Evolutionary conservation across 106 monocot species (phyloP).

Genomic region (Apostasia shenzhenica): DNA sequence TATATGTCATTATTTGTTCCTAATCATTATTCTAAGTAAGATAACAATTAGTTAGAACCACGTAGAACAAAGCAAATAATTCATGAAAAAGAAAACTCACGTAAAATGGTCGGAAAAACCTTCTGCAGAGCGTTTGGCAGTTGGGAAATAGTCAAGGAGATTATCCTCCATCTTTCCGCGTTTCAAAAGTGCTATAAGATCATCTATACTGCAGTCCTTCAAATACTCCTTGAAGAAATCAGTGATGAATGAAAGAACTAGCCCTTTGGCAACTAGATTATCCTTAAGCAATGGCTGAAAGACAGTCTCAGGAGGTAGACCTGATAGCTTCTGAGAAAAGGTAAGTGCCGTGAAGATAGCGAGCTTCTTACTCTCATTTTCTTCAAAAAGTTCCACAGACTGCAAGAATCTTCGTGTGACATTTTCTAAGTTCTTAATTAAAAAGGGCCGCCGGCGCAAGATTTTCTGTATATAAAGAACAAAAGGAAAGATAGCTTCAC

Average conservation of each 20-base stretch:
- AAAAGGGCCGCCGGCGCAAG: constrained; percentile 79
- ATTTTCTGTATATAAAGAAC: constrained; percentile 95
- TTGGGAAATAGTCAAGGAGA: constrained; percentile 82
- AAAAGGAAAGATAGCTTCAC: constrained; percentile 80
- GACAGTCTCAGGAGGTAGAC: constrained; percentile 90
- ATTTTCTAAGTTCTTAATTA: constrained; percentile 98
- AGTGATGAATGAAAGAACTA: constrained; percentile 91
- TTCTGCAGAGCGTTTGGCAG: constrained; percentile 67
- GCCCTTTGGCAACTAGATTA: constrained; percentile 90
- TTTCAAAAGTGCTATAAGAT: constrained; percentile 84
- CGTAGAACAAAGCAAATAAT: too few species aligned
- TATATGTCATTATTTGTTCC: too few species aligned
- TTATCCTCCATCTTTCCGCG: constrained; percentile 93
- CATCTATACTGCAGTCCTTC: constrained; percentile 81
- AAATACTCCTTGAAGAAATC: constrained; percentile 90
- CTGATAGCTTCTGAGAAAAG: constrained; percentile 95
- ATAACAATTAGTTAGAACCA: too few species aligned
- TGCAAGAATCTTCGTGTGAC: constrained; percentile 76
- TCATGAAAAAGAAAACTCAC: constrained; percentile 27
- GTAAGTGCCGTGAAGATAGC: constrained; percentile 94
- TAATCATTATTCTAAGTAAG: too few species aligned
- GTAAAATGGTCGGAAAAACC: constrained; percentile 88
- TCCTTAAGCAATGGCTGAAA: constrained; percentile 94
- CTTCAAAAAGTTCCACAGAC: constrained; percentile 71
- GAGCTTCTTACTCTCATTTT: constrained; percentile 63